phyloP scores from a whole-genome alignment of 176 grass and related monocot genomes.

The Paspalum vaginatum region DNA sequence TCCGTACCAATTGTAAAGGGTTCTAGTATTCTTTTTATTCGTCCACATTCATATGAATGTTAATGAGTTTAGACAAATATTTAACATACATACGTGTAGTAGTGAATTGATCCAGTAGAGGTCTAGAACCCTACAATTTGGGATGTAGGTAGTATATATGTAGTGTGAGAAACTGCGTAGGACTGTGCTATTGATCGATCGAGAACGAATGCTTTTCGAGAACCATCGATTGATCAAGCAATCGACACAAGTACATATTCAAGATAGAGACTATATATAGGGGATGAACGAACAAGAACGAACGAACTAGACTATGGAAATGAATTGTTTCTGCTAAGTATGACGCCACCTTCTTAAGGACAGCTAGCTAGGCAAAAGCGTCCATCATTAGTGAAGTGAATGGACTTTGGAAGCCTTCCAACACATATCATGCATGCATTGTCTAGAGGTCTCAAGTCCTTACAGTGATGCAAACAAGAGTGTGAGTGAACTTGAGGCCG shows the following conservation, averaged over 20 bases:
- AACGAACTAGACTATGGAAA: too few species aligned
- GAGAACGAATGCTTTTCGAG: not conserved
- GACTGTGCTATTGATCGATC: too few species aligned
- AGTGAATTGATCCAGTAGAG: too few species aligned
- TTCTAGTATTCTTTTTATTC: too few species aligned
- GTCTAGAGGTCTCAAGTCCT: constrained; percentile 10
- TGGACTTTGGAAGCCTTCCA: not conserved
- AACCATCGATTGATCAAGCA: not conserved
- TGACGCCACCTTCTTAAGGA: not conserved
- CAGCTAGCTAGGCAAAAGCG: not conserved
- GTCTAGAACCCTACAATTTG: too few species aligned
- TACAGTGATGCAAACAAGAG: constrained; percentile 13
- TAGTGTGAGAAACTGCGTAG: not conserved
- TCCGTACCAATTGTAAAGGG: too few species aligned
- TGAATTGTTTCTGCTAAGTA: not conserved
- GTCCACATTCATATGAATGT: too few species aligned
- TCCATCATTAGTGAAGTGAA: not conserved
- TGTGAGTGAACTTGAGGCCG: not conserved
- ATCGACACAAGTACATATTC: not conserved
- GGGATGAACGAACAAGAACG: too few species aligned
- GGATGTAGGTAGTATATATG: too few species aligned
- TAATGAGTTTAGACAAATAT: too few species aligned
- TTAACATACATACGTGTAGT: too few species aligned
- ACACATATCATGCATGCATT: constrained; percentile 2
- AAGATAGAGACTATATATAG: not conserved